These are phyloP conservation scores for Stagonosporopsis cucurbitacearum DNA, from an alignment of 2,329 filamentous ascomycete species.

Conservation along the genomic window DNA sequence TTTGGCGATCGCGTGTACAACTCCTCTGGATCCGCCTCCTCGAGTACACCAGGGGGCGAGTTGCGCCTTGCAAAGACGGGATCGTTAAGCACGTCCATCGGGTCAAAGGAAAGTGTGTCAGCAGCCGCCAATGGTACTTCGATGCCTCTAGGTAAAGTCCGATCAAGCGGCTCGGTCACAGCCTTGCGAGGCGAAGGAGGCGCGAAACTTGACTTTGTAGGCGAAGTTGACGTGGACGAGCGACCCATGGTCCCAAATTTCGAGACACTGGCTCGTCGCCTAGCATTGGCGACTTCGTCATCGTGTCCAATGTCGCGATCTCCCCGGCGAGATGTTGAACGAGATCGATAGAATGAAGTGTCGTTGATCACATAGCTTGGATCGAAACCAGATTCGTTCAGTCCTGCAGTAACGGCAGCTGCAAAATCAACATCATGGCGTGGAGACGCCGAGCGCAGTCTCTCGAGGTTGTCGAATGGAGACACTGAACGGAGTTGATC, in stretches of 20 bases:
- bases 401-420: constrained; percentile 54
- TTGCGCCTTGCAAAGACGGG: constrained; percentile 45
- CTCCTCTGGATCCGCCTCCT: constrained; percentile 47
- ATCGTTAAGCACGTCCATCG: constrained; percentile 47
- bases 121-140: constrained; percentile 43
- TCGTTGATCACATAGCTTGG: constrained; percentile 54
- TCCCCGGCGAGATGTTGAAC: constrained; percentile 35
- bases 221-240: constrained; percentile 39
- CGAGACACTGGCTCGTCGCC: constrained; percentile 37
- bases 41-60: constrained; percentile 41
- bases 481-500: constrained; percentile 25
- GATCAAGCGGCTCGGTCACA: constrained; percentile 21
- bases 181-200: constrained; percentile 28
- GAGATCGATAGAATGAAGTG: constrained; percentile 38
- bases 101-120: constrained; percentile 46
- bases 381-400: constrained; percentile 56
- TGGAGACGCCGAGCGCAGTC: constrained; percentile 31
- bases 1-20: constrained; percentile 49
- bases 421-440: constrained; percentile 55
- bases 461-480: constrained; percentile 24
- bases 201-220: constrained; percentile 33
- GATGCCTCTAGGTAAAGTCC: constrained; percentile 40
- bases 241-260: constrained; percentile 41
- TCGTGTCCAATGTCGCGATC: constrained; percentile 40
- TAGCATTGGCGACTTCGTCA: constrained; percentile 43